phyloP scores from a whole-genome alignment of 352 stramenopile species.

The Pythium sp. region DNA sequence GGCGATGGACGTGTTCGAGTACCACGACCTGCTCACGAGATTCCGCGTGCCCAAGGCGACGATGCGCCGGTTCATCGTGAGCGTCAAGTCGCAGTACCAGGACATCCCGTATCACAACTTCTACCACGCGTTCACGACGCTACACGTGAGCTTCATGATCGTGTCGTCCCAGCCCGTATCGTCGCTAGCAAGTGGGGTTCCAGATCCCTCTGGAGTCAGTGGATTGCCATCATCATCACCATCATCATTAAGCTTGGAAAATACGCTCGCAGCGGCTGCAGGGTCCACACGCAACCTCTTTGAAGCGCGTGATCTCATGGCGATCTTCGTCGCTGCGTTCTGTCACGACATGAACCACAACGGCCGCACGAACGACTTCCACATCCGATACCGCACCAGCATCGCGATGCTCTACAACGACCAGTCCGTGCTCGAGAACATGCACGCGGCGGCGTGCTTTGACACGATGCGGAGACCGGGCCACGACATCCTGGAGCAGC shows the following conservation, averaged over 20 bases:
- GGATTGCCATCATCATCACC: background rate
- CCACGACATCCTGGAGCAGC: conserved; percentile 61
- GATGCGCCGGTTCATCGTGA: conserved; percentile 62
- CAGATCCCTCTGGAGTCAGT: background rate
- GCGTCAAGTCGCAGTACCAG: conserved; percentile 71
- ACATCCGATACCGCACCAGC: conserved; percentile 70
- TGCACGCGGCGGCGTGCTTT: conserved; percentile 80
- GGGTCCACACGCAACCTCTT: conserved; percentile 28
- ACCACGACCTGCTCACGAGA: conserved; percentile 56
- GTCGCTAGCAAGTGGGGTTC: background rate
- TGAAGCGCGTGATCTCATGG: conserved; percentile 53
- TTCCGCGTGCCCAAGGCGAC: conserved; percentile 58
- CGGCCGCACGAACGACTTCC: conserved; percentile 86
- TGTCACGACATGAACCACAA: conserved; percentile 90
- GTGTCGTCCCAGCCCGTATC: conserved; percentile 38
- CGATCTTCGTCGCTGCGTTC: conserved; percentile 77
- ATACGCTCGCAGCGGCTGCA: background rate
- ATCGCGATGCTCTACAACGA: conserved; percentile 88
- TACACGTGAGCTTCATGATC: conserved; percentile 80
- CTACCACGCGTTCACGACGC: conserved; percentile 77
- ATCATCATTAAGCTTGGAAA: background rate
- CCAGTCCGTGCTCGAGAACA: conserved; percentile 87
- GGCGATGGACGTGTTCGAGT: conserved; percentile 70
- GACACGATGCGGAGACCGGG: conserved; percentile 71
- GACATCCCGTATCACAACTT: conserved; percentile 88